A percentile compares a stretch with the other conserved stretches of the same genome.
phyloP scores from a whole-genome alignment of 768 basidiomycete species.

The Mycena belliarum region DNA sequence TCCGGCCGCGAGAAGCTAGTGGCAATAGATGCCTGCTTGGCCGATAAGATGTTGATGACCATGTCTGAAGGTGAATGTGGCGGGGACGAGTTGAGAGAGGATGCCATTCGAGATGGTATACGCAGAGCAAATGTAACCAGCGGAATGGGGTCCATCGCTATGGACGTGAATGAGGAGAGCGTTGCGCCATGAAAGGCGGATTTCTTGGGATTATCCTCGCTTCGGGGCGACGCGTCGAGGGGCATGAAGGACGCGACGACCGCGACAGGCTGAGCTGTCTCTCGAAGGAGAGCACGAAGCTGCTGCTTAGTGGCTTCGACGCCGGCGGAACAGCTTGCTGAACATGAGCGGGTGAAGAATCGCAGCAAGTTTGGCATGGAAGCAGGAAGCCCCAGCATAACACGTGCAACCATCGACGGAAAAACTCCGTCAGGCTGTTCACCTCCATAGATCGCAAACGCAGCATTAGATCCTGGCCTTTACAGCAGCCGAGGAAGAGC shows the following conservation, averaged over 20 bases:
- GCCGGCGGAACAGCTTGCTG: constrained; percentile 5
- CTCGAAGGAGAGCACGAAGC: constrained; percentile 65
- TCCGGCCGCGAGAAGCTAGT: constrained; percentile 74
- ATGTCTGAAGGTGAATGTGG: constrained; percentile 46
- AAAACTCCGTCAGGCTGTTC: no score
- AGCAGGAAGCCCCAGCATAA: neutral
- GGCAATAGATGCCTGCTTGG: constrained; percentile 62
- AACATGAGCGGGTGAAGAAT: constrained; percentile 12
- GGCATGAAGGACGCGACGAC: constrained; percentile 76
- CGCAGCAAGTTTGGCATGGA: neutral
- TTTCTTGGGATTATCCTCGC: neutral
- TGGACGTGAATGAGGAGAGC: constrained; percentile 89
- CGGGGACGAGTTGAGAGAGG: constrained; percentile 42
- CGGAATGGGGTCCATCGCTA: constrained; percentile 86
- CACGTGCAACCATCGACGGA: neutral
- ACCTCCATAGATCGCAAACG: no score
- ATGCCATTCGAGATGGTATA: constrained; percentile 86
- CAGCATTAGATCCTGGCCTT: neutral
- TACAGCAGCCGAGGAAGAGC: neutral
- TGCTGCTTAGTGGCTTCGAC: constrained; percentile 22
- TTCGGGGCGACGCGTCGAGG: constrained; percentile 1
- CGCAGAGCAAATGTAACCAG: constrained; percentile 89
- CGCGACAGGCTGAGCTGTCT: constrained; percentile 83
- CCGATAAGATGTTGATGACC: constrained; percentile 81
- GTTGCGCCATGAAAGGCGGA: constrained; percentile 81